phyloP scores from a whole-genome alignment of 2,329 filamentous ascomycete species.

The Metarhizium album region DNA sequence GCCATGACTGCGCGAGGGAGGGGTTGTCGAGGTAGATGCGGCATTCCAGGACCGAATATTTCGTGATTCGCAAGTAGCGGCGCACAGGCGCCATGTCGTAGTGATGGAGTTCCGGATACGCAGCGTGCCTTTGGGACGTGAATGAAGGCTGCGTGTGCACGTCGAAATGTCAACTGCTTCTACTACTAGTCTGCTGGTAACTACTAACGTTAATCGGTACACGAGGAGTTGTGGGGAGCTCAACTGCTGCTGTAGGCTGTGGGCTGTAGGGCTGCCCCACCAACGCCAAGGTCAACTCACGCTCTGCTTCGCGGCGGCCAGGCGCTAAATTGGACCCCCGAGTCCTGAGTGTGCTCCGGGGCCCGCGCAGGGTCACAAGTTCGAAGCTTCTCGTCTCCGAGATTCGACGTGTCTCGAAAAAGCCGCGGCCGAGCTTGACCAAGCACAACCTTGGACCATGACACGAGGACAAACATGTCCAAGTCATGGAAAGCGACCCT shows the following conservation, averaged over 20 bases:
- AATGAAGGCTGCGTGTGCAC: too few species aligned
- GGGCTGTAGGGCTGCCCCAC: too few species aligned
- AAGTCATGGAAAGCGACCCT: slow-evolving; percentile 66
- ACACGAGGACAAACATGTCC: slow-evolving; percentile 23
- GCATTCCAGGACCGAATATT: slow-evolving; percentile 90
- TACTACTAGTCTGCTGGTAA: too few species aligned
- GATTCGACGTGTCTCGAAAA: background rate
- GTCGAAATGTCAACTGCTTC: too few species aligned
- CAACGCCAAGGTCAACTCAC: too few species aligned
- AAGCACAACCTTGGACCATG: slow-evolving; percentile 16
- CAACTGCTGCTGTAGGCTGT: too few species aligned
- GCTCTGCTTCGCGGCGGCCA: too few species aligned
- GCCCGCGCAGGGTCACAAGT: background rate
- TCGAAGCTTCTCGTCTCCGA: background rate
- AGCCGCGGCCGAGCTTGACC: slow-evolving; percentile 1
- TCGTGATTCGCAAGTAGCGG: slow-evolving; percentile 82
- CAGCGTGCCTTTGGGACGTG: too few species aligned
- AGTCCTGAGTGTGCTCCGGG: background rate
- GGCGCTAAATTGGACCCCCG: background rate
- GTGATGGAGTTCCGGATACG: too few species aligned
- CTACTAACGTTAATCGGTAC: too few species aligned
- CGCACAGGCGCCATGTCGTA: slow-evolving; percentile 73
- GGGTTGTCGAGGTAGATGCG: slow-evolving; percentile 94
- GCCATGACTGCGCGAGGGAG: slow-evolving; percentile 69
- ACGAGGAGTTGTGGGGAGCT: too few species aligned